Base-by-base conservation (phyloP, 1,284 basidiomycete genomes). In the Dichomitus squalens region DNA sequence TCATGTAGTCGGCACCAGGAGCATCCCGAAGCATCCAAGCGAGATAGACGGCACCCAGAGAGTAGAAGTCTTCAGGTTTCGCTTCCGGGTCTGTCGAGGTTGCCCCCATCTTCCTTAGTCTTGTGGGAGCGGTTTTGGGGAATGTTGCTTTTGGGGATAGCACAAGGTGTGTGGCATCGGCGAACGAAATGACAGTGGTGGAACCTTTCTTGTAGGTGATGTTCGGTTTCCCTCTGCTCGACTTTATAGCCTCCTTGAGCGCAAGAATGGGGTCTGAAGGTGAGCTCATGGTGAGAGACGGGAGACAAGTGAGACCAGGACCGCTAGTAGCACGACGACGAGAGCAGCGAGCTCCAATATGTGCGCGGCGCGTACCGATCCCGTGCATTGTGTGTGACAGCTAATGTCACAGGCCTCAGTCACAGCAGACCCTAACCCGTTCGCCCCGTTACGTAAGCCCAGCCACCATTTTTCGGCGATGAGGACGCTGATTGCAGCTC, bases 1-100 rank as follows among this genome's bases (percentile, higher is more conserved):
- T 88, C 82, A 96, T 87, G 73, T 96, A 97, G 65, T 95, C 93
- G 23, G 88, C 90, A 34, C 87, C 84, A 1, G 84, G 79, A 0
- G 84, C 83, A 68, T 92, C 90, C 48, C 84, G 79, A 38, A 90
- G 79, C 1, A 86, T 75, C 88, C 88, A 96, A 36, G 89, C 88
- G 14, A 95, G 78, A 66, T 92, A 89, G 5, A 96, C 76, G 2
- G 93, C 90, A 56, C 92, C 90, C 16, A 95, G 72, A 7, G 88
- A 81, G 73, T 91, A 92, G 65, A 91, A 90, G 53, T 92, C 89
- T 16, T 77, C 72, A 0, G 82, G 74, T 3, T 75, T 74, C 1
- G 76, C 57, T 8, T 70, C 55, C 55, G 77, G 70, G 72, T 79
- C 67, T 7, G 68, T 71, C 8, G 68, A 68, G 2, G 76, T 73